Evolutionary conservation across 805 yeast species (phyloP).

Genomic region (Diddensiella transvaalensis): DNA sequence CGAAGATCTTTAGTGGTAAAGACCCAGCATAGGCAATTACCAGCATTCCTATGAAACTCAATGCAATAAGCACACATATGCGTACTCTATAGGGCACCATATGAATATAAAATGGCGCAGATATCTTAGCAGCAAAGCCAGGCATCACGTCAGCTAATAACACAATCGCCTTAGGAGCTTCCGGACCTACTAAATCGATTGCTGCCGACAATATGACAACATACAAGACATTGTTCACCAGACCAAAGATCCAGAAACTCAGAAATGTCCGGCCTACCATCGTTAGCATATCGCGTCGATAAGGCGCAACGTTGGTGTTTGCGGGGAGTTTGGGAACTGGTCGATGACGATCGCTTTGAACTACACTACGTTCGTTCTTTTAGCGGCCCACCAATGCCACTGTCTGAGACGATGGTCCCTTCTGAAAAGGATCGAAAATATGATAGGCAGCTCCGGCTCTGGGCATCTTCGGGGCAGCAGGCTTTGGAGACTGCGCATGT

Average conservation of each 20-base stretch:
- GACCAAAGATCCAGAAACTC: constrained; percentile 78
- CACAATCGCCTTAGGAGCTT: constrained; percentile 80
- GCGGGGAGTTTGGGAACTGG: not conserved
- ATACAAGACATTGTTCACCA: constrained; percentile 82
- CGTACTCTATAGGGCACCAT: constrained; percentile 55
- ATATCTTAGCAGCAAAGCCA: constrained; percentile 62
- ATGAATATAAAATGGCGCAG: constrained; percentile 79
- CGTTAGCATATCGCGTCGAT: no score
- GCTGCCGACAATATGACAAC: constrained; percentile 93
- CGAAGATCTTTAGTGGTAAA: constrained; percentile 48
- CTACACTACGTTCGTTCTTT: no score
- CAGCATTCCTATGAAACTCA: constrained; percentile 75
- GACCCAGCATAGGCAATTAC: constrained; percentile 47
- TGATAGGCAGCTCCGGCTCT: constrained; percentile 83
- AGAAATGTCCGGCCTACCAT: constrained; percentile 10
- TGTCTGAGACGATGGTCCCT: no score
- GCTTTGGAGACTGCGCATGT: constrained; percentile 55
- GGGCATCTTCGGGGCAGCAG: constrained; percentile 78
- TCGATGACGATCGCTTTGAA: no score
- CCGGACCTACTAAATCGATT: constrained; percentile 80
- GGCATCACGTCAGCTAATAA: constrained; percentile 85
- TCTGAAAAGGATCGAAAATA: constrained; percentile 43
- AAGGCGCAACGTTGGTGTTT: no score
- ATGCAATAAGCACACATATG: constrained; percentile 48
- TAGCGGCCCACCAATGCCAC: no score